Percentiles rank a stretch among this genome's conserved stretches.
These are phyloP conservation scores for Podaxis sp. DNA, from an alignment of 768 basidiomycete species.

Conservation along the genomic window DNA sequence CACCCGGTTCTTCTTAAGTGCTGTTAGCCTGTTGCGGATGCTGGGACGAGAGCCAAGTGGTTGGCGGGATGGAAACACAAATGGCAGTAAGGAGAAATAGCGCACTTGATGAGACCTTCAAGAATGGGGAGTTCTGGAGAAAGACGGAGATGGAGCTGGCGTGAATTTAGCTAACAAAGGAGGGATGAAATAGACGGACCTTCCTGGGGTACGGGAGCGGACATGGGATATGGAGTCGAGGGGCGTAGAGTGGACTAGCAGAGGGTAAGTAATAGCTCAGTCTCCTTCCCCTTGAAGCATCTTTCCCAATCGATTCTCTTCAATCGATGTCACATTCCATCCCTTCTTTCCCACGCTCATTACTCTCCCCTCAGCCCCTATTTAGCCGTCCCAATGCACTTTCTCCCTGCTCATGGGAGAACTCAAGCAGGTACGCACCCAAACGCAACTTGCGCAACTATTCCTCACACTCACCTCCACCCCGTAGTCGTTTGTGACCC, in stretches of 20 bases:
- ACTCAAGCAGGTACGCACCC: conserved; percentile 20
- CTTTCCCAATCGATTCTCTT: not conserved
- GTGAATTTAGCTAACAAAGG: conserved; percentile 16
- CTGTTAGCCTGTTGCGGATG: conserved; percentile 93
- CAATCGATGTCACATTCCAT: conserved; percentile 17
- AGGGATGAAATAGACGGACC: conserved; percentile 40
- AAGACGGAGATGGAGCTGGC: conserved; percentile 18
- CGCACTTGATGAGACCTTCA: conserved; percentile 89
- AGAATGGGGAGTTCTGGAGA: conserved; percentile 85
- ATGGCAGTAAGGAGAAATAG: conserved; percentile 15
- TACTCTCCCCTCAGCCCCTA: conserved; percentile 4
- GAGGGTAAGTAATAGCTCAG: not conserved
- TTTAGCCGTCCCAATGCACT: not conserved
- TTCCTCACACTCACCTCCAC: not conserved
- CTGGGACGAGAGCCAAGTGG: conserved; percentile 38
- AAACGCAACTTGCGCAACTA: not conserved
- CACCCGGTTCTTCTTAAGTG: conserved; percentile 88
- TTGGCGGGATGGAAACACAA: conserved; percentile 19
- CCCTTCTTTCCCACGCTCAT: conserved; percentile 32
- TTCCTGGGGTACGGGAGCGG: conserved; percentile 77
- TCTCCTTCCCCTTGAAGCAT: conserved; percentile 1
- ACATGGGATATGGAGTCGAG: conserved; percentile 38
- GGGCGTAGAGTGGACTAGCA: not conserved
- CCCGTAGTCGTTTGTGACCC: conserved; percentile 23
- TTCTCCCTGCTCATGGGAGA: conserved; percentile 20